Evolutionary conservation across 306 rosid genomes (phyloP), one percentile per base, ranked within the genome.

Genomic region (Castanea crenata): DNA sequence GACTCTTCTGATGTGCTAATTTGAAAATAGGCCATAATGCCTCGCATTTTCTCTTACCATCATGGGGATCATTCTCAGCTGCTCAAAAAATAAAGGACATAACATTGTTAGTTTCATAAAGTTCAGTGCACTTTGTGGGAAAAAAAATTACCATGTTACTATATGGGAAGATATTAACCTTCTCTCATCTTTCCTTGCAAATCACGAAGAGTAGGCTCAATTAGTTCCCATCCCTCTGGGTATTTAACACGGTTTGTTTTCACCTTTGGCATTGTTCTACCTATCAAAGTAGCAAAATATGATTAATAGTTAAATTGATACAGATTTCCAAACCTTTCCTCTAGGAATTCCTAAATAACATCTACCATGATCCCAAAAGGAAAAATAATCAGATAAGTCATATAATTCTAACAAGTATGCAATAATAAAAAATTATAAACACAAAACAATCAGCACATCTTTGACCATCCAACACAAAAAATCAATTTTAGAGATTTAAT

Each of bases 161-260:
- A 19, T 10, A 49, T 18, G 68, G 34, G 52, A 49, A 73, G 51
- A 73, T 69, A 19, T 72, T 70, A 69, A 93, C 98, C 98, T 89
- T 94, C 99, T 78, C 99, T 91, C 97, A 94, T 94, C 87, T 94
- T 94, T 56, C 93, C 97, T 86, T 94, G 97, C 79, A 94, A 91
- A 61, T 92, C 99, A 34, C 90, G 90, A 54, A 95, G 87, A 12
- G 99, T 91, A 20, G 98, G 98, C 89, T 95, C 99, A 54, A 95
- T 91, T 74, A 92, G 78, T 63, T 91, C 97, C 99, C 99, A 95
- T 11, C 99, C 98, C 78, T 95, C 98, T 2, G 99, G 99, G 83
- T 91, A 90, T 69, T 82, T 91, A 44, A 95, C 92, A 51, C 98
- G 93, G 74, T 81, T 90, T 10, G 99, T 95, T 92, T 95, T 95